Base-by-base conservation (phyloP, 2,329 filamentous ascomycete species). In the Fusarium mangiferae region DNA sequence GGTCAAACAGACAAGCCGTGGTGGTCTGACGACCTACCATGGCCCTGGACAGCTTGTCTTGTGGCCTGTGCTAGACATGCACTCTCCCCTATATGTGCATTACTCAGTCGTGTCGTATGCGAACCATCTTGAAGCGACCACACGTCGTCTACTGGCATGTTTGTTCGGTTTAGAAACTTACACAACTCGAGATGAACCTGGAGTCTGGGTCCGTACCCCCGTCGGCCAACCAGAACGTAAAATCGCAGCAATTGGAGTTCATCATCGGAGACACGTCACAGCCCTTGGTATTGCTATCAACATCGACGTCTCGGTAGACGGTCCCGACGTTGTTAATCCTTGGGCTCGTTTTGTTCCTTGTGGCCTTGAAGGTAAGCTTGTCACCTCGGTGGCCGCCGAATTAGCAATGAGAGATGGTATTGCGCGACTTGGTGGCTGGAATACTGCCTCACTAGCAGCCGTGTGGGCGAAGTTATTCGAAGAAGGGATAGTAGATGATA, bases 1-100 rank as follows among this genome's bases (percentile, higher is more conserved):
- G n/a, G 90, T 96, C 76, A 83, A 90, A 48, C 87, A 91, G 77
- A 92, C 94, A 20, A 88, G 91, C n/a, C 91, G 96, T 62, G 96
- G 96, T 70, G 96, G 96, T 0, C 91, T 97, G 74, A 95, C 94
- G 0, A 98, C 96, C 6, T 98, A 98, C 84, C 96, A 99, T 81
- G 96, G 96, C 0, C 96, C 96, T 0, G 96, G 96, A 0, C 96
- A 99, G 81, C 84, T 97, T 55, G 93, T 98, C 41, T 90, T 95
- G n/a, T 99, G 97, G 86, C 94, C 96, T 7, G 90, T 98, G 57
- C 81, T 97, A n/a, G 94, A 98, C 81, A 87, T 98, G 64, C 90
- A 90, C 62, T 87, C 89, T 12, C 78, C 82, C 1, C 73, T 82
- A 17, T 89, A 94, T 74, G 83, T 84, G 1, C 85, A 79, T 51